Conservation (phyloP, 805 yeast species). For the Myxozyma melibiosi region DNA sequence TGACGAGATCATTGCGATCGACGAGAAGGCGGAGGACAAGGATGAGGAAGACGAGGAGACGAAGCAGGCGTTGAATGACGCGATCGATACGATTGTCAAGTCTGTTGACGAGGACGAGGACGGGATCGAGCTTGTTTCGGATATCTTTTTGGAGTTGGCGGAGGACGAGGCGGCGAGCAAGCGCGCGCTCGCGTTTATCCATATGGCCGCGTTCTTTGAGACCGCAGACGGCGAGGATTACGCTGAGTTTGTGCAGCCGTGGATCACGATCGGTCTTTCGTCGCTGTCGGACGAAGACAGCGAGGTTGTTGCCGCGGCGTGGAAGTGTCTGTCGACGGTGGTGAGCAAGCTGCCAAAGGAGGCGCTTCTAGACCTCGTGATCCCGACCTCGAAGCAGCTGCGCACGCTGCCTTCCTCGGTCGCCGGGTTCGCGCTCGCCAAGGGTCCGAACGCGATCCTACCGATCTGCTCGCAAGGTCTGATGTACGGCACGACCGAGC, state of each 20-base stretch:
- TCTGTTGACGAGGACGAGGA: conserved; percentile 69
- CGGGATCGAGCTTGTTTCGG: conserved; percentile 83
- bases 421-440: conserved; percentile 70
- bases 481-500: conserved; percentile 86
- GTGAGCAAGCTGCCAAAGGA: conserved; percentile 75
- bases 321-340: conserved; percentile 64
- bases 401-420: conserved; percentile 65
- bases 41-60: conserved; percentile 42
- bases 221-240: conserved; percentile 64
- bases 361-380: conserved; percentile 71
- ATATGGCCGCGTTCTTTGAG: conserved; percentile 72
- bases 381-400: conserved; percentile 78
- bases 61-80: conserved; percentile 32
- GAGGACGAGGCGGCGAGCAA: conserved; percentile 71
- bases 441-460: conserved; percentile 81
- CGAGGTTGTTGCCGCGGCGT: conserved; percentile 64
- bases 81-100: conserved; percentile 70
- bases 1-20: conserved; percentile 47
- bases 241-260: conserved; percentile 70
- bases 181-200: conserved; percentile 63
- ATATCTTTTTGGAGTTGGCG: conserved; percentile 72
- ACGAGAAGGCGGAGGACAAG: conserved; percentile 46
- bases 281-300: conserved; percentile 71
- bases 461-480: conserved; percentile 94
- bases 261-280: conserved; percentile 68